Evolutionary conservation across 805 yeast species (phyloP).

Genomic region (Nakazawaea molendinolei): DNA sequence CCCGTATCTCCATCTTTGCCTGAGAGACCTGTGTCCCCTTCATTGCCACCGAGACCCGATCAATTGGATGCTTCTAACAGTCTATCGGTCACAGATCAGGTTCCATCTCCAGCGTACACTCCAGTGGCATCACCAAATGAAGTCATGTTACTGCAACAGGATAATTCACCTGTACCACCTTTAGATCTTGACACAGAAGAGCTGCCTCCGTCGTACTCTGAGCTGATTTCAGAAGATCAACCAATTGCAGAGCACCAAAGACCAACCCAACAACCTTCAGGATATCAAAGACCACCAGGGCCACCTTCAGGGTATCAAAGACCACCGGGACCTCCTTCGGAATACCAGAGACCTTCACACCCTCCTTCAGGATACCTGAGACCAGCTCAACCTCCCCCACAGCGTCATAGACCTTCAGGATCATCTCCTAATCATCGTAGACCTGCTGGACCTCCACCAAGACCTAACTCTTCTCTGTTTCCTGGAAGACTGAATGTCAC

Average conservation of each 20-base stretch:
- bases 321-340: conserved; percentile 4
- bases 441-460: conserved; percentile 2
- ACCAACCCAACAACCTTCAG: conserved; percentile 3
- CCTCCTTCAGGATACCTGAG: conserved; percentile 12
- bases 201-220: conserved; percentile 32
- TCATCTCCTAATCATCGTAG: conserved; percentile 4
- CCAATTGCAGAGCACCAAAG: not conserved
- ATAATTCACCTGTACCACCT: conserved; percentile 17
- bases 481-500: conserved; percentile 13
- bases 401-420: conserved; percentile 1
- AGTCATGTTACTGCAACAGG: conserved; percentile 14
- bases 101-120: conserved; percentile 24
- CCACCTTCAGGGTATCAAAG: conserved; percentile 1
- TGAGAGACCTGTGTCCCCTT: not conserved
- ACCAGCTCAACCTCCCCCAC: conserved; percentile 13
- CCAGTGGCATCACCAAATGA: conserved; percentile 20
- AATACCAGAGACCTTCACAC: conserved; percentile 13
- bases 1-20: conserved; percentile 2
- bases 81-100: conserved; percentile 17
- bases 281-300: conserved; percentile 12
- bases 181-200: conserved; percentile 20
- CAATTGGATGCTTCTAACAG: conserved; percentile 1
- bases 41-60: not conserved
- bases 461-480: conserved; percentile 6
- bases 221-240: conserved; percentile 20